Conservation (phyloP, 2,329 filamentous ascomycete genomes). For the Cladorrhinum sp. region DNA sequence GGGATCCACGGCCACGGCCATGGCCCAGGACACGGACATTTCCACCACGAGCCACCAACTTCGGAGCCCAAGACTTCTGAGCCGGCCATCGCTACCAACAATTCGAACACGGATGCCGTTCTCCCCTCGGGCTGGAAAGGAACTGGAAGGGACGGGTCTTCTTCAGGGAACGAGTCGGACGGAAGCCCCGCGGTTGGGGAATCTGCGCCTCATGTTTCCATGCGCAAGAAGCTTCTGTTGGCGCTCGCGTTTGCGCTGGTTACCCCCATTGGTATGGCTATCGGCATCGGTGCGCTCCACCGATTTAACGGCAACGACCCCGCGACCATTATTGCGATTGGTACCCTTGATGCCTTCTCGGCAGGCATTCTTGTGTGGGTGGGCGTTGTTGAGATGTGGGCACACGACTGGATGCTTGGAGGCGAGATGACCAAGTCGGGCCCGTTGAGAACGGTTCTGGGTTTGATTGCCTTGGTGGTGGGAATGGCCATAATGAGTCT, state of each 20-base stretch:
- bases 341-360: slow-evolving; percentile 69
- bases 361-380: slow-evolving; percentile 80
- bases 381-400: slow-evolving; percentile 76
- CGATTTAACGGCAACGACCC: slow-evolving; percentile 71
- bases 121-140: slow-evolving; percentile 2
- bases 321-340: slow-evolving; percentile 66
- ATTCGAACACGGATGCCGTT: slow-evolving; percentile 9
- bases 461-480: slow-evolving; percentile 51
- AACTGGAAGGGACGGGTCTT: slow-evolving; percentile 15
- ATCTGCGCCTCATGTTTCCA: slow-evolving; percentile 30
- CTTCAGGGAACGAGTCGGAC: slow-evolving; percentile 11
- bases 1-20: slow-evolving; percentile 5
- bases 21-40: slow-evolving; percentile 3
- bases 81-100: not conserved
- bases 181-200: slow-evolving; percentile 11
- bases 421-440: slow-evolving; percentile 54
- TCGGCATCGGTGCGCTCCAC: slow-evolving; percentile 69
- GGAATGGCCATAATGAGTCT: slow-evolving; percentile 70
- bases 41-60: slow-evolving; percentile 12
- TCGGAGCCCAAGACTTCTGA: slow-evolving; percentile 3
- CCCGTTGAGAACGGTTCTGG: slow-evolving; percentile 46
- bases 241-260: slow-evolving; percentile 64
- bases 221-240: slow-evolving; percentile 57
- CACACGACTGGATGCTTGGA: slow-evolving; percentile 66
- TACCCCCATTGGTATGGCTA: slow-evolving; percentile 76